Conservation (phyloP, 805 yeast species). For the Pichia pseudocactophila region DNA sequence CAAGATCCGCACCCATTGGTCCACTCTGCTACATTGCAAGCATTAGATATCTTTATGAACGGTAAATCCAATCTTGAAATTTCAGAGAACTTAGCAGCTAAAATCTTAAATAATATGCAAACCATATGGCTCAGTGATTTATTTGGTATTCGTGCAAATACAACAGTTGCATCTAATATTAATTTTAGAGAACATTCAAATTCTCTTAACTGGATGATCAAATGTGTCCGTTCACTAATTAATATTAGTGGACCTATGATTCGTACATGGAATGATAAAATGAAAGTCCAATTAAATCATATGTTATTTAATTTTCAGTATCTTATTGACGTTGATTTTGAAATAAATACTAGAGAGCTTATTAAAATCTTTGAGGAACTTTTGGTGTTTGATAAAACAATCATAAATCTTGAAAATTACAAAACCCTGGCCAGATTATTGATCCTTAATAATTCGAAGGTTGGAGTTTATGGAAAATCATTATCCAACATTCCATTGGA, state of each 20-base stretch:
- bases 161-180: constrained; percentile 40
- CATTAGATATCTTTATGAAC: constrained; percentile 48
- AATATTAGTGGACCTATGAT: constrained; percentile 53
- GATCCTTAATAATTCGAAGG: constrained; percentile 27
- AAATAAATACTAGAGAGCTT: constrained; percentile 30
- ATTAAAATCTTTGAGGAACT: constrained; percentile 38
- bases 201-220: constrained; percentile 35
- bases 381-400: constrained; percentile 35
- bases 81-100: constrained; percentile 29
- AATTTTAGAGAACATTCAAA: constrained; percentile 33
- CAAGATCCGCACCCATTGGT: constrained; percentile 82
- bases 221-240: constrained; percentile 36
- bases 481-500: constrained; percentile 19
- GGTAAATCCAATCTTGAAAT: constrained; percentile 33
- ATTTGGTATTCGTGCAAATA: constrained; percentile 38
- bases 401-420: constrained; percentile 25
- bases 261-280: constrained; percentile 22
- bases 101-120: constrained; percentile 34
- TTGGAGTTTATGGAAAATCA: constrained; percentile 23
- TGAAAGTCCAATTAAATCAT: constrained; percentile 29
- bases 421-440: constrained; percentile 26
- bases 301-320: constrained; percentile 32
- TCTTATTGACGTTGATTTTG: constrained; percentile 26
- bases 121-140: constrained; percentile 36
- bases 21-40: constrained; percentile 60